Evolutionary conservation across 345 rosid species (phyloP), one percentile per base, ranked within the genome.

Genomic region (Eutrema japonicum): DNA sequence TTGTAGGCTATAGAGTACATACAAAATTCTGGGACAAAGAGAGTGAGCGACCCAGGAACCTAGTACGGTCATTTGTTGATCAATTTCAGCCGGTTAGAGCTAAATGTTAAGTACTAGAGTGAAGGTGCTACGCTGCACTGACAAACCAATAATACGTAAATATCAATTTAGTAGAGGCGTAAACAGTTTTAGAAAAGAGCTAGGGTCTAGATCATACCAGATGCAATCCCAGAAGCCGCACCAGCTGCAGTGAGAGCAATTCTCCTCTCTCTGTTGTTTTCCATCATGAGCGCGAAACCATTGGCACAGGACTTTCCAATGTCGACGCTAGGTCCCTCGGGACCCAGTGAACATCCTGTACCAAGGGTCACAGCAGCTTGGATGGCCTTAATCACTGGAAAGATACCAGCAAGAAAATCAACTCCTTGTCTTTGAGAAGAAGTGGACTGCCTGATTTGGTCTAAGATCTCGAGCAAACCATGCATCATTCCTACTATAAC

Each of bases 401-500:
- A 92, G 40, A 95, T 85, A 70, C 90, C 96, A 10, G 92, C 92
- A 71, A 91, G 86, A 67, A 89, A 79, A 83, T 92, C 96, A 37
- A 88, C 57, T 55, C 97, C 97, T 79, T 85, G 92, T 45, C 89
- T 77, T 64, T 84, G 89, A 45, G 91, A 86, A 75, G 92, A 72
- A 79, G 82, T 83, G 5, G 84, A 84, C 66, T 89, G 96, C 79
- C 83, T 86, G 64, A 95, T 95, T 82, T 95, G 97, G 59, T 82
- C 83, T 78, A 95, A 82, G 72, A 92, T 95, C 78, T 95, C 99
- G 4, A 95, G 82, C 63, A 95, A 81, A 64, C 99, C 97, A 69
- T 95, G 96, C 96, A 95, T 92, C 97, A 95, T 90, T 45, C 99
- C 99, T 18, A 95, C 97, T 50, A 90, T 87, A 71, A 95, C 96